These are phyloP conservation scores for Fusarium torulosum DNA, from an alignment of 2,329 filamentous ascomycete genomes.

Conservation along the genomic window DNA sequence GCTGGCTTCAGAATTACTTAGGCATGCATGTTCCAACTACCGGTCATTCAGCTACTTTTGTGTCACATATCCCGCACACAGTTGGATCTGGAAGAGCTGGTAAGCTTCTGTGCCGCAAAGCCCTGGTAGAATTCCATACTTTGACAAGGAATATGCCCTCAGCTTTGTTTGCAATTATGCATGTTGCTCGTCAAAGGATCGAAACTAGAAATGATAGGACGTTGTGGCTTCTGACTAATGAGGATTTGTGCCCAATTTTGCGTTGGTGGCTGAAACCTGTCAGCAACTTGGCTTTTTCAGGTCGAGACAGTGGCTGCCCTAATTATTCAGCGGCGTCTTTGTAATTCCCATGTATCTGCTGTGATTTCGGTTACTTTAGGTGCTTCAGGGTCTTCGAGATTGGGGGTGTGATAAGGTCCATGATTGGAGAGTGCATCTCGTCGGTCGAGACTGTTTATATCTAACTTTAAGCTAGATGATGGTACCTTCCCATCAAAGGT, in stretches of 20 bases:
- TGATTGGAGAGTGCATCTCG: neutral
- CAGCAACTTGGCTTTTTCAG: conserved; percentile 1
- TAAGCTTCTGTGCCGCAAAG: conserved; percentile 4
- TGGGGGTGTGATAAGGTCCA: neutral
- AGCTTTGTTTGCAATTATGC: conserved; percentile 3
- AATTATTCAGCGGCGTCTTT: neutral
- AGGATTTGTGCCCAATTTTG: neutral
- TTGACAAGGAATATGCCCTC: neutral
- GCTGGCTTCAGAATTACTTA: conserved; percentile 15
- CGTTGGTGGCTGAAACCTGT: conserved; percentile 22
- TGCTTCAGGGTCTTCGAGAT: neutral
- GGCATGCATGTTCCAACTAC: conserved; percentile 8
- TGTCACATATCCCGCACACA: conserved; percentile 4
- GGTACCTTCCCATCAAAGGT: conserved; percentile 1
- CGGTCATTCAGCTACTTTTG: conserved; percentile 22
- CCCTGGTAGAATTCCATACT: neutral
- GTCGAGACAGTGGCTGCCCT: neutral
- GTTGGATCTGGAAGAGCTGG: neutral
- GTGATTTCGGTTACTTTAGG: too few relatives aligned
- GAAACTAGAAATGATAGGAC: conserved; percentile 10
- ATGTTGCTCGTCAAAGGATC: conserved; percentile 2
- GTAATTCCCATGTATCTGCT: too few relatives aligned
- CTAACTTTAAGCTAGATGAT: conserved; percentile 22
- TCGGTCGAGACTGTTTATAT: neutral
- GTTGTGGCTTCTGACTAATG: conserved; percentile 4